A percentile compares a stretch with the other conserved stretches of the same genome.
Evolutionary conservation across 495 filamentous ascomycete genomes (phyloP).

Genomic region (Hypoxylon rickii): DNA sequence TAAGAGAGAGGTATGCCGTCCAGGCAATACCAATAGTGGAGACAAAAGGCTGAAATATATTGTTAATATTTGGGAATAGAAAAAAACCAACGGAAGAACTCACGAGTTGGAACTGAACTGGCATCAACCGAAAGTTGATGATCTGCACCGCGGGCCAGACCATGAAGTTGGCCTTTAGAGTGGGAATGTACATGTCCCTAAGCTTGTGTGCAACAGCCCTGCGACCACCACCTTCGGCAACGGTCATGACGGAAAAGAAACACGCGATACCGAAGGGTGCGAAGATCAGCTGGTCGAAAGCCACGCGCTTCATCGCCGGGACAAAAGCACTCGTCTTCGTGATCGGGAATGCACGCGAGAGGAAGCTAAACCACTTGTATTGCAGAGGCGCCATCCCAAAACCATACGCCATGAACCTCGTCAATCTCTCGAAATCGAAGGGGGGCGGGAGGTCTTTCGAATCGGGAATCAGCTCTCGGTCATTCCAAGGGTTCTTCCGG

Average conservation of each 20-base stretch:
- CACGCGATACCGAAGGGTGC: constrained; percentile 84
- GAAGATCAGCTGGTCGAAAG: constrained; percentile 93
- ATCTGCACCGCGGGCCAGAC: constrained; percentile 97
- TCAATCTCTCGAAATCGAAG: constrained; percentile 94
- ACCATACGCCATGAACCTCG: constrained; percentile 93
- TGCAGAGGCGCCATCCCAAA: constrained; percentile 97
- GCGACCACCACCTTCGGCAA: constrained; percentile 89
- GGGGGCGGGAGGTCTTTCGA: constrained; percentile 68
- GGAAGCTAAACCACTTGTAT: constrained; percentile 92
- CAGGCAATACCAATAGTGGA: constrained; percentile 96
- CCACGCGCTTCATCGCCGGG: constrained; percentile 88
- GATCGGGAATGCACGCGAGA: constrained; percentile 83
- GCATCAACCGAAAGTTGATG: constrained; percentile 93
- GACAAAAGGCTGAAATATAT: constrained; percentile 77
- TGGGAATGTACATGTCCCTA: constrained; percentile 88
- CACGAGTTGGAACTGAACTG: constrained; percentile 95
- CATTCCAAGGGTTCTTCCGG: constrained; percentile 72
- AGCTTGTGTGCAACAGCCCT: constrained; percentile 83
- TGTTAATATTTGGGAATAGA: constrained; percentile 12
- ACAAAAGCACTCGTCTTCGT: constrained; percentile 71
- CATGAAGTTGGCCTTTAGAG: constrained; percentile 93
- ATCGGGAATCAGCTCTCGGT: constrained; percentile 70
- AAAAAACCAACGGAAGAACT: constrained; percentile 46
- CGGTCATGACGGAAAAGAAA: constrained; percentile 97
- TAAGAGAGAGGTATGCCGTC: constrained; percentile 97